Evolutionary conservation across 75 land plant species (phyloP).

Genomic region (Pinus albicaulis): DNA sequence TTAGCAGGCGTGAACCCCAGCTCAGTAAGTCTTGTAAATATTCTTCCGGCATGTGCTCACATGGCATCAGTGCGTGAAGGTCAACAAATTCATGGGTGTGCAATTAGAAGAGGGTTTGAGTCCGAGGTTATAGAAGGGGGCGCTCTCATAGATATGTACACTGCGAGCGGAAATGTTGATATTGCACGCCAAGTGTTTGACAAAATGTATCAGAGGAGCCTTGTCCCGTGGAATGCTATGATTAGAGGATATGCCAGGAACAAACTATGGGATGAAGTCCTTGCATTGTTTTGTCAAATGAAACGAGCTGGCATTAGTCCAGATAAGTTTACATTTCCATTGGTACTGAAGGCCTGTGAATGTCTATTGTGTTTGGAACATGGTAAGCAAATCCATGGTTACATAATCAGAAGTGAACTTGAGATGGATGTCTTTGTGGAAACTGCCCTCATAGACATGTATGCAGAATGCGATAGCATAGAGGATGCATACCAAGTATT

Average conservation of each 20-base stretch:
- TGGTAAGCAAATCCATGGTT: conserved; percentile 66
- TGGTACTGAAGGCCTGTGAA: background rate
- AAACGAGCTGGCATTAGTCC: too few species aligned
- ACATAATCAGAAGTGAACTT: conserved; percentile 1
- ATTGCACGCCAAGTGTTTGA: background rate
- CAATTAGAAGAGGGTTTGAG: background rate
- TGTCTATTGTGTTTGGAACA: conserved; percentile 18
- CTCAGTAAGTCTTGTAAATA: background rate
- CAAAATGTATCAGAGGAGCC: background rate
- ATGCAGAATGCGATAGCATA: conserved; percentile 15
- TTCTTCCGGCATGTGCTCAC: conserved; percentile 7
- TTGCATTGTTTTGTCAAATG: too few species aligned
- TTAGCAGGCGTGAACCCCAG: background rate
- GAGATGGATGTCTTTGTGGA: conserved; percentile 17
- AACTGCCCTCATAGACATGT: conserved; percentile 20
- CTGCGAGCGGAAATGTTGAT: background rate
- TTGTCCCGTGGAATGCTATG: too few species aligned
- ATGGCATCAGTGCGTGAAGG: background rate
- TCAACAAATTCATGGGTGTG: background rate
- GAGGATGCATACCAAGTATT: conserved; percentile 18
- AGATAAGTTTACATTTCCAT: too few species aligned
- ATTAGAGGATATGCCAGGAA: too few species aligned
- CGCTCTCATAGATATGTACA: background rate
- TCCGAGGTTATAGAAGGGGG: background rate
- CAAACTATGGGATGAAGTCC: too few species aligned